phyloP scores from a whole-genome alignment of 2,329 filamentous ascomycete species.

The Botrytis elliptica region DNA sequence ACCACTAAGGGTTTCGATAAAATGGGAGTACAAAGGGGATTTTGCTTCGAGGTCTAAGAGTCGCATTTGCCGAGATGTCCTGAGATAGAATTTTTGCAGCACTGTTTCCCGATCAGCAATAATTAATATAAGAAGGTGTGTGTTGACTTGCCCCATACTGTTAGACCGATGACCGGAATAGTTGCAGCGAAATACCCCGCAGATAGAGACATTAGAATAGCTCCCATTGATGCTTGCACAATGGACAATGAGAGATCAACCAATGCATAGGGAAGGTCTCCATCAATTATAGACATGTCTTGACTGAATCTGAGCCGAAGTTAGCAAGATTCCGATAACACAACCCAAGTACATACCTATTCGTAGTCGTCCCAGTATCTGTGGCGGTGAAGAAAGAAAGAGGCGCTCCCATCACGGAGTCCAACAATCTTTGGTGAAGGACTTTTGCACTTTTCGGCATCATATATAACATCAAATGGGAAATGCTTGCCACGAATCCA shows the following conservation, averaged over 20 bases:
- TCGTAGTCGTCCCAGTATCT: conserved; percentile 29
- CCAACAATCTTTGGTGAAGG: conserved; percentile 50
- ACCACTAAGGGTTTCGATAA: conserved; percentile 48
- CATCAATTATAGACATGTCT: conserved; percentile 33
- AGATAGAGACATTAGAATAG: conserved; percentile 38
- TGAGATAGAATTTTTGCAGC: conserved; percentile 46
- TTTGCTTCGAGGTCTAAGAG: conserved; percentile 48
- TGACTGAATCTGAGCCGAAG: conserved; percentile 27
- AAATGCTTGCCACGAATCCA: conserved; percentile 5
- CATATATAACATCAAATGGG: conserved; percentile 50
- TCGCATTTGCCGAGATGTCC: conserved; percentile 51
- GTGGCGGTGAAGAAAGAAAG: conserved; percentile 37
- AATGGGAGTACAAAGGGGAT: conserved; percentile 49
- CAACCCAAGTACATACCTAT: conserved; percentile 22
- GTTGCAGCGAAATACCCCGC: conserved; percentile 44
- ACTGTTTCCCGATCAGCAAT: conserved; percentile 15
- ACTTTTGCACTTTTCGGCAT: conserved; percentile 50
- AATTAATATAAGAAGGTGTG: not conserved
- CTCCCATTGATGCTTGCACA: conserved; percentile 44
- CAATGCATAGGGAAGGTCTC: conserved; percentile 30
- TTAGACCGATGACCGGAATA: conserved; percentile 42
- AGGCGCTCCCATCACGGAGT: conserved; percentile 46
- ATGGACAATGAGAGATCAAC: conserved; percentile 22
- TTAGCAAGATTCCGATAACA: not conserved
- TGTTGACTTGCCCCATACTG: conserved; percentile 26